phyloP scores from a whole-genome alignment of 352 stramenopile genomes.

The Globisporangium yorkense region DNA sequence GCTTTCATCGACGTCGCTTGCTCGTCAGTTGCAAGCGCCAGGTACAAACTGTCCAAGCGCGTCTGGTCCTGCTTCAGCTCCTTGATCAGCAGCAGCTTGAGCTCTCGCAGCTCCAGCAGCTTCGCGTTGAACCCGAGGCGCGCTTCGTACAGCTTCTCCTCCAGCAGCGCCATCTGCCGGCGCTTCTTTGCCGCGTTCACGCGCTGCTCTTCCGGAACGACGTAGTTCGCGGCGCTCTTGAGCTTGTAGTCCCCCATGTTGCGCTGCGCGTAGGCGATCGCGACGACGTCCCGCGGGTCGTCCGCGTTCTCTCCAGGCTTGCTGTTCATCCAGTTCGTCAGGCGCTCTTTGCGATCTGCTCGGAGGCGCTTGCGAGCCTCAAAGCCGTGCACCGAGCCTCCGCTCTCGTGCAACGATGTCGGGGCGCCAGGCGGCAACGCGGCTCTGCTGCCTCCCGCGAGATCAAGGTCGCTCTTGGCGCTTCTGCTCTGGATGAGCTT shows the following conservation, averaged over 20 bases:
- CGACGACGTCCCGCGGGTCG: slow-evolving; percentile 86
- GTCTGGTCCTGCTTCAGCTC: slow-evolving; percentile 54
- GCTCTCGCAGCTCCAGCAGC: slow-evolving; percentile 82
- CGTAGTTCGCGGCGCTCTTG: slow-evolving; percentile 83
- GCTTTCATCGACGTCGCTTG: slow-evolving; percentile 1
- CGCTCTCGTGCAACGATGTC: neutral
- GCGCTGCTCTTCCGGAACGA: slow-evolving; percentile 85
- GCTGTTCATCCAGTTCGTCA: slow-evolving; percentile 50
- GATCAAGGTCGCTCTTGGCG: neutral
- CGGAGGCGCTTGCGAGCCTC: slow-evolving; percentile 78
- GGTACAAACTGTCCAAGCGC: slow-evolving; percentile 40
- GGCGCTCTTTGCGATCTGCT: slow-evolving; percentile 54
- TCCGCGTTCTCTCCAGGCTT: slow-evolving; percentile 89
- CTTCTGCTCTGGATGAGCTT: slow-evolving; percentile 24
- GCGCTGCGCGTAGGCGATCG: slow-evolving; percentile 81
- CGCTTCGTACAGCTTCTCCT: slow-evolving; percentile 77
- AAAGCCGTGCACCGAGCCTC: slow-evolving; percentile 56
- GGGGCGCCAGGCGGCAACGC: neutral
- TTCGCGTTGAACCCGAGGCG: slow-evolving; percentile 88
- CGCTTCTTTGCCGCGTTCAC: slow-evolving; percentile 89
- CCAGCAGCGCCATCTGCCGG: slow-evolving; percentile 79
- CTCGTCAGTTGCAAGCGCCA: slow-evolving; percentile 22
- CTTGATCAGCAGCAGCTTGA: slow-evolving; percentile 84
- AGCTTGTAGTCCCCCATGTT: slow-evolving; percentile 93
- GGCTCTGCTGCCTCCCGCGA: neutral